Evolutionary conservation across 495 filamentous ascomycete genomes (phyloP).

Genomic region (Aspergillus incahuasiensis): DNA sequence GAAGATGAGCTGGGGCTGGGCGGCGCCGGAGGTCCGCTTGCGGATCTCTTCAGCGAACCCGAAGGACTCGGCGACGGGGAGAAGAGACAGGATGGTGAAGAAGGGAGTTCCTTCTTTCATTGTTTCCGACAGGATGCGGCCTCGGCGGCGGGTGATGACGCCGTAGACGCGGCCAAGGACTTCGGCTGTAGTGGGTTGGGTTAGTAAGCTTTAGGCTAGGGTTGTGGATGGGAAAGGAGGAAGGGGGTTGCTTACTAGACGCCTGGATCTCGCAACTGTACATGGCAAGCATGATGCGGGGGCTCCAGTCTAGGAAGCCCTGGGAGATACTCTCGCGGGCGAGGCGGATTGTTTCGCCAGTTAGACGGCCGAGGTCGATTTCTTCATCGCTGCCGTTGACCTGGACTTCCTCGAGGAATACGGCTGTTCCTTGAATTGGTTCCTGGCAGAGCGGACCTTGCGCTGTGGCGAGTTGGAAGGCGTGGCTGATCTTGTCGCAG

Average conservation of each 20-base stretch:
- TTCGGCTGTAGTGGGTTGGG: conserved; percentile 55
- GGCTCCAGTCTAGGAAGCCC: conserved; percentile 93
- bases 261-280: conserved; percentile 97
- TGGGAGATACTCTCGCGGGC: conserved; percentile 79
- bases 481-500: conserved; percentile 84
- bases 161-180: conserved; percentile 93
- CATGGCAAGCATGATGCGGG: conserved; percentile 92
- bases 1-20: conserved; percentile 89
- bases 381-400: conserved; percentile 54
- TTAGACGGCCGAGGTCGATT: conserved; percentile 76
- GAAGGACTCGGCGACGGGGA: conserved; percentile 92
- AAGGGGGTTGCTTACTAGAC: conserved; percentile 57
- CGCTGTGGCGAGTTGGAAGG: conserved; percentile 87
- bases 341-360: conserved; percentile 84
- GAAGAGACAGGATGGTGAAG: conserved; percentile 80
- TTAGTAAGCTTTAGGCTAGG: conserved; percentile 10
- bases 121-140: conserved; percentile 80
- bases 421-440: conserved; percentile 87
- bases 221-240: neutral
- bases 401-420: conserved; percentile 79
- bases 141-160: conserved; percentile 85
- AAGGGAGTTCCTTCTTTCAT: conserved; percentile 96
- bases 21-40: conserved; percentile 85
- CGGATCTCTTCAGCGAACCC: conserved; percentile 95
- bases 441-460: conserved; percentile 91